Evolutionary conservation across 805 yeast genomes (phyloP), one percentile per base, ranked within the genome.

Genomic region (Maudiozyma saulgeensis): DNA sequence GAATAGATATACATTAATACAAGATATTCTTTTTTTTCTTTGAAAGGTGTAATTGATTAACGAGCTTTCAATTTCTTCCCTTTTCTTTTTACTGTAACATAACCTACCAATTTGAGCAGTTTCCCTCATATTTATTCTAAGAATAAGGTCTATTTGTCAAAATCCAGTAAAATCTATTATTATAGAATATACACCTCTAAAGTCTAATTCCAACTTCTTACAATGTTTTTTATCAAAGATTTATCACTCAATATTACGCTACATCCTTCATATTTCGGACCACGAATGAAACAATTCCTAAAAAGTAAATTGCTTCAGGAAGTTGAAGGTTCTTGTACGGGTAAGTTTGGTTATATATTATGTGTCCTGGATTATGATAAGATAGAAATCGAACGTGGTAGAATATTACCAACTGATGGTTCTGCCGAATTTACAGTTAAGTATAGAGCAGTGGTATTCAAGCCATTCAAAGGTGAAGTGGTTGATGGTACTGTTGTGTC

Each of bases 301-400:
- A 81, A 95, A 64, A 87, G 89, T 63, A 90, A 91, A 68, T 76
- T 93, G 53, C 76, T 93, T 51, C 89, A 87, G 56, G 99, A 93
- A 64, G 99, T 93, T 41, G 99, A 93, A 70, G 99, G 99, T 25
- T 89, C 98, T 1, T 93, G 98, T 70, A 90, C 98, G 0, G 99
- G 99, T 60, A 96, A 93, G 68, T 93, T 93, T 72, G 99, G 99
- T 13, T 93, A 93, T 67, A 93, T 93, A 56, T 83, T 93, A 50
- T 91, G 97, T 69, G 99, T 93, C 42, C 75, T 93, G 64, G 98
- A 93, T 64, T 87, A 95, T 56, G 88, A 87, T 84, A 79, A 83
- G 56, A 88, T 93, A 50, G 97, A 93, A 63, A 95, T 93, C 35
- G 99, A 96, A 44, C 84, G 88, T 58, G 99, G 99, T 18, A 75